These are phyloP conservation scores for Aspergillus olivimuriae DNA, from an alignment of 495 filamentous ascomycete species.

Conservation along the genomic window DNA sequence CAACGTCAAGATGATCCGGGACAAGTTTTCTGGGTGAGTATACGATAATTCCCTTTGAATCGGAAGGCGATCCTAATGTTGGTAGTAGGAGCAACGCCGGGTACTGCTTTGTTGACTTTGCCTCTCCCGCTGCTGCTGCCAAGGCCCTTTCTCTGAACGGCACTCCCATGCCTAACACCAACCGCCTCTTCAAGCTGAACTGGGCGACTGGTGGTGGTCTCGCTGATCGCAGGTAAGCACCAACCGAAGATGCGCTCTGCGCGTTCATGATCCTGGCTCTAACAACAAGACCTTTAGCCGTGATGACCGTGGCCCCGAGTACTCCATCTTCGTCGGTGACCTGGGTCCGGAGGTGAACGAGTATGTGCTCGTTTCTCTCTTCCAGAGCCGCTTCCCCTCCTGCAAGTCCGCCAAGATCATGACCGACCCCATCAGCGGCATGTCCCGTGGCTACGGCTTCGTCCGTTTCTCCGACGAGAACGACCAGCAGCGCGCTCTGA, in stretches of 20 bases:
- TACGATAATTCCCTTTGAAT: slow-evolving; percentile 1
- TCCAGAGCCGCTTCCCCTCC: slow-evolving; percentile 90
- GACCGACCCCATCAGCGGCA: slow-evolving; percentile 96
- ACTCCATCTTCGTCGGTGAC: slow-evolving; percentile 95
- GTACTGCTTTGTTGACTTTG: slow-evolving; percentile 98
- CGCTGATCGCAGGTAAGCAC: slow-evolving; percentile 76
- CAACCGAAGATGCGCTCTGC: background rate
- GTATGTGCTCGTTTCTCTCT: slow-evolving; percentile 93
- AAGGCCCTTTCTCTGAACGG: slow-evolving; percentile 90
- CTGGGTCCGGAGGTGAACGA: slow-evolving; percentile 98
- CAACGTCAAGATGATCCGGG: slow-evolving; percentile 99
- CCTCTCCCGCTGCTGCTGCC: slow-evolving; percentile 72
- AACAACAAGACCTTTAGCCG: too few species aligned
- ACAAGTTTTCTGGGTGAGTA: slow-evolving; percentile 96
- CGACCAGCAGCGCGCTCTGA: slow-evolving; percentile 90
- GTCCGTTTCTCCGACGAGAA: slow-evolving; percentile 91
- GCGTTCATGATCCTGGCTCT: too few species aligned
- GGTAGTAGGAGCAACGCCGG: slow-evolving; percentile 81
- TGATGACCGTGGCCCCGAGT: slow-evolving; percentile 95
- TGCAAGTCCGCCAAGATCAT: slow-evolving; percentile 99
- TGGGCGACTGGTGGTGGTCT: slow-evolving; percentile 97
- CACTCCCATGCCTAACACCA: slow-evolving; percentile 85
- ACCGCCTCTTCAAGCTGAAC: slow-evolving; percentile 96
- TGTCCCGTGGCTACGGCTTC: slow-evolving; percentile 97
- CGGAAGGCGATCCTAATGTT: slow-evolving; percentile 39